phyloP scores from a whole-genome alignment of 257 asterid species.

The Lithospermum erythrorhizon region DNA sequence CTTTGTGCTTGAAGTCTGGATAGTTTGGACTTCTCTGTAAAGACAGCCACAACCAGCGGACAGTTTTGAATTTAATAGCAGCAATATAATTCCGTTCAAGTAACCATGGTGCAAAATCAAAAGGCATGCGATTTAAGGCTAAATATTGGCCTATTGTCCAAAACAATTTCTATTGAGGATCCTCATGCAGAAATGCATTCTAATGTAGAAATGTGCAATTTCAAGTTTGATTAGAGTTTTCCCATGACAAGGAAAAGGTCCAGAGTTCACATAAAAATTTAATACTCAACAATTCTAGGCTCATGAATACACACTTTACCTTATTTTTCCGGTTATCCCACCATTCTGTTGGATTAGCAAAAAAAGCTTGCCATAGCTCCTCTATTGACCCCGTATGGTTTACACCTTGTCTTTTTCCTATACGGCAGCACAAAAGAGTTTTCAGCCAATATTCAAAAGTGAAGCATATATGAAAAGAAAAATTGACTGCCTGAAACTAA shows the following conservation, averaged over 20 bases:
- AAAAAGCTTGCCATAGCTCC: slow-evolving; percentile 96
- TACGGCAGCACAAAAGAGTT: slow-evolving; percentile 9
- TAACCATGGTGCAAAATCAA: neutral
- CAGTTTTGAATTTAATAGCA: neutral
- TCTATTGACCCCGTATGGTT: slow-evolving; percentile 59
- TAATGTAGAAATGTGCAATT: neutral
- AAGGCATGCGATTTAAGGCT: neutral
- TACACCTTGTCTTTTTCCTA: slow-evolving; percentile 51
- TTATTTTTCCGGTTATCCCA: slow-evolving; percentile 97
- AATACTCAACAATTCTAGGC: neutral
- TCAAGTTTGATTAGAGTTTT: neutral
- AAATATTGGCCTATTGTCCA: too few relatives aligned
- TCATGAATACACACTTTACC: slow-evolving; percentile 29
- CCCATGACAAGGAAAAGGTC: neutral
- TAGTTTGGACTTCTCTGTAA: slow-evolving; percentile 79
- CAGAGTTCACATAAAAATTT: neutral
- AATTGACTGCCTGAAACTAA: neutral
- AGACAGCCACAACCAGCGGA: slow-evolving; percentile 9
- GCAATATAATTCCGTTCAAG: neutral
- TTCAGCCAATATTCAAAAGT: neutral
- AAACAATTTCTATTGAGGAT: too few relatives aligned
- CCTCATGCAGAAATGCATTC: neutral
- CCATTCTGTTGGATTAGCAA: slow-evolving; percentile 89
- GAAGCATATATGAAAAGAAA: slow-evolving; percentile 2
- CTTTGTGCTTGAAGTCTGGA: slow-evolving; percentile 99